Evolutionary conservation across 352 stramenopile genomes (phyloP), one percentile per base, ranked within the genome.

Genomic region (Thraustotheca clavata): DNA sequence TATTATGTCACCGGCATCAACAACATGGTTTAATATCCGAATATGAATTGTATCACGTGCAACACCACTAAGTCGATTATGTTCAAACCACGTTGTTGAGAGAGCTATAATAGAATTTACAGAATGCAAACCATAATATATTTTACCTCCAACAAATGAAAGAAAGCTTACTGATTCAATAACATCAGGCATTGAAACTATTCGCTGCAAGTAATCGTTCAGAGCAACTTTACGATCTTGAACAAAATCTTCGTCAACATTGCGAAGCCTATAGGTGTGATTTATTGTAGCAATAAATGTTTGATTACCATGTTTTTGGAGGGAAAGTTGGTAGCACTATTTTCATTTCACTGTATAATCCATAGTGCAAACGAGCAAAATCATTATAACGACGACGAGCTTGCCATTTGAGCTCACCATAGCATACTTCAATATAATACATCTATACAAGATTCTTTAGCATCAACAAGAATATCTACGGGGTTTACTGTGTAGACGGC

Each of bases 321-420:
- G 54, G 54, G 38, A 62, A 27, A 22, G 12, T 16, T 11, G 54
- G 54, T 14, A 62, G 33, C 1, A 47, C 32, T 9, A 11, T 9
- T 27, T 34, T 33, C 33, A 62, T n/a, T 32, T 62, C 54, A 20
- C 41, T 50, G 24, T 18, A 18, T 11, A 62, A 40, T 14, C 33
- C 38, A 4, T 20, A 20, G n/a, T 47, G 54, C 6, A 62, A 20
- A 12, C 38, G 31, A 4, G 9, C 8, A 40, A 62, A 62, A 27
- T 62, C 54, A 22, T 40, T 20, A 20, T 33, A 62, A 26, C 54
- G 54, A 27, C 54, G 27, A 26, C 38, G 35, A 27, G 50, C 41
- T n/a, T 62, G 54, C 54, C 54, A 62, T 29, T 62, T 62, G 1
- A 62, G 34, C 1, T 62, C 54, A 31, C 54, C 54, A 26, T 62